These are phyloP conservation scores for Cryptococcus deneoformans DNA, from an alignment of 1,284 basidiomycete species.

Conservation along the genomic window DNA sequence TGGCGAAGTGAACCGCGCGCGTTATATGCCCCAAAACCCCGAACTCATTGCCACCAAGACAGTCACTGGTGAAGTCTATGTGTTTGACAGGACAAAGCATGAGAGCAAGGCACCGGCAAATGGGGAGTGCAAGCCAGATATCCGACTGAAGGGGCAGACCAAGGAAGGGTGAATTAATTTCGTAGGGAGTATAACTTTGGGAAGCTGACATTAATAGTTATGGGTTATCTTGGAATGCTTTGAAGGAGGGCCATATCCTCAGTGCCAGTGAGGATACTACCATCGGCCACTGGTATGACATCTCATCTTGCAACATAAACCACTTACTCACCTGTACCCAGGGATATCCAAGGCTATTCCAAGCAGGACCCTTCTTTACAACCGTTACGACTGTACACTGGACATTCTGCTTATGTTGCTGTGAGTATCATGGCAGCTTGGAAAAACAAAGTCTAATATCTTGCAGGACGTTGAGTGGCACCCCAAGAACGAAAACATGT, in stretches of 20 bases:
- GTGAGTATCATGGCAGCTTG: constrained; percentile 54
- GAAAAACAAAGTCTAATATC: background rate
- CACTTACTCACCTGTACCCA: constrained; percentile 38
- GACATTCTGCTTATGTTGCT: constrained; percentile 85
- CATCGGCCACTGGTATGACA: constrained; percentile 82
- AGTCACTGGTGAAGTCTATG: constrained; percentile 80
- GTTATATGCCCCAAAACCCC: constrained; percentile 99
- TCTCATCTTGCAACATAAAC: background rate
- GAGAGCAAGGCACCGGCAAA: constrained; percentile 83
- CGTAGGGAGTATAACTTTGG: background rate
- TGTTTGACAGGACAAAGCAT: constrained; percentile 98
- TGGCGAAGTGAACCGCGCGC: constrained; percentile 94
- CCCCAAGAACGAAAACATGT: constrained; percentile 73
- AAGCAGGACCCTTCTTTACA: constrained; percentile 76
- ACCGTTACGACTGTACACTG: constrained; percentile 77
- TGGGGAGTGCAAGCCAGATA: constrained; percentile 85
- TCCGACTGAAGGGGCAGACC: constrained; percentile 81
- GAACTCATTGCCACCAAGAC: constrained; percentile 96
- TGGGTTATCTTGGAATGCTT: constrained; percentile 88
- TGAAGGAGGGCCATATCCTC: constrained; percentile 77
- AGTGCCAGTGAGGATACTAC: constrained; percentile 96
- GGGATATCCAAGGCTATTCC: constrained; percentile 89
- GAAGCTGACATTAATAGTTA: constrained; percentile 58
- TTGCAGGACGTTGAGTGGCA: constrained; percentile 97
- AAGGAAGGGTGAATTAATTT: constrained; percentile 71